Evolutionary conservation across 345 rosid genomes (phyloP).

Genomic region (thale cress (Arabidopsis thaliana)): DNA sequence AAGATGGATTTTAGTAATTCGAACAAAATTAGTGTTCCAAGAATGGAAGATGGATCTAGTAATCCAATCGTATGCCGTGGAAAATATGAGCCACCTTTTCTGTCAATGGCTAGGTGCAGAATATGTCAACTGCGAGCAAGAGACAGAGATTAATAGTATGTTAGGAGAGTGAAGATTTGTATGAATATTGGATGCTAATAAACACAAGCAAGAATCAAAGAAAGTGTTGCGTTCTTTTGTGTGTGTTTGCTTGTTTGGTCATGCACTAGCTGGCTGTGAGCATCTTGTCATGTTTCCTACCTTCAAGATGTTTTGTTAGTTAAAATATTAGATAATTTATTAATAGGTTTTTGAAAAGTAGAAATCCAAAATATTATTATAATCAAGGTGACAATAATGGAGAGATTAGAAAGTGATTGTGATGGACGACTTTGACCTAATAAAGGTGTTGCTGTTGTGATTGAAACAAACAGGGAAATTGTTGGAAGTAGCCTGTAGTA

Average conservation of each 20-base stretch:
- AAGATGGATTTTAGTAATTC: not conserved
- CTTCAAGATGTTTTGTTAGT: slow-evolving; percentile 13
- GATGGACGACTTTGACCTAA: slow-evolving; percentile 30
- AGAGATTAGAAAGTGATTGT: slow-evolving; percentile 15
- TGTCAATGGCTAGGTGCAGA: slow-evolving; percentile 5
- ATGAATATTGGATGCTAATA: slow-evolving; percentile 5
- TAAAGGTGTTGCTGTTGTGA: slow-evolving; percentile 30
- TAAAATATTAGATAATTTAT: not conserved
- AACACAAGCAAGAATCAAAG: slow-evolving; percentile 27
- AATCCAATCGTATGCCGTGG: not conserved
- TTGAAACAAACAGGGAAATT: slow-evolving; percentile 61
- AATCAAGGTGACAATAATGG: slow-evolving; percentile 25
- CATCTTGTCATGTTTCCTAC: slow-evolving; percentile 40
- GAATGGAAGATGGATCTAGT: slow-evolving; percentile 11
- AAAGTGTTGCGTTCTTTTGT: not conserved
- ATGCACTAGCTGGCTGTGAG: slow-evolving; percentile 22
- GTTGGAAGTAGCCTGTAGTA: slow-evolving; percentile 68
- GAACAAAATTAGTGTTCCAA: not conserved
- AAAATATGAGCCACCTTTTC: not conserved
- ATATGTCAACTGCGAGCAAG: not conserved
- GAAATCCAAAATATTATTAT: not conserved
- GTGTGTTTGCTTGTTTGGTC: slow-evolving; percentile 22
- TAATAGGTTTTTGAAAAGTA: slow-evolving; percentile 11
- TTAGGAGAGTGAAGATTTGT: slow-evolving; percentile 2
- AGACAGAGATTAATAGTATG: not conserved